Conservation (phyloP, 371 early-diverging fungal species). For the Zychaea mexicana region DNA sequence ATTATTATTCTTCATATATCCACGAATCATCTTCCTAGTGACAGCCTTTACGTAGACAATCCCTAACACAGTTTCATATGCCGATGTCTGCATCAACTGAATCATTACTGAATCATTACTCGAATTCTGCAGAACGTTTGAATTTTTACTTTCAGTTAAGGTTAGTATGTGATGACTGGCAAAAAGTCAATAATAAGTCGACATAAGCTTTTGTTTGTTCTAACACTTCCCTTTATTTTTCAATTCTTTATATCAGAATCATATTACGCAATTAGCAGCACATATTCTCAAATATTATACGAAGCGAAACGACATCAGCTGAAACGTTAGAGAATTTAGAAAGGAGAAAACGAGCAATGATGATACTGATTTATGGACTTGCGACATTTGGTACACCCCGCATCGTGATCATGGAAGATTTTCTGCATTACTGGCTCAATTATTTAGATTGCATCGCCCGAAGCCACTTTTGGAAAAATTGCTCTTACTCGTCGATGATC, state of each 20-base stretch:
- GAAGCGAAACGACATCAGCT: background rate
- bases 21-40: background rate
- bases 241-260: background rate
- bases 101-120: background rate
- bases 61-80: background rate
- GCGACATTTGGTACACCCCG: too few relatives aligned
- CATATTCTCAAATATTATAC: background rate
- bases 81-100: background rate
- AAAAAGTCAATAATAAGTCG: background rate
- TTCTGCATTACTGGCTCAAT: too few relatives aligned
- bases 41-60: background rate
- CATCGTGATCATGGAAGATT: too few relatives aligned
- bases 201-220: background rate
- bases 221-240: background rate
- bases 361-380: too few relatives aligned
- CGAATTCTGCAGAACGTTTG: background rate
- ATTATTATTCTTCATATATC: background rate
- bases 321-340: background rate
- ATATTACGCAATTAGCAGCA: background rate
- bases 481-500: too few relatives aligned
- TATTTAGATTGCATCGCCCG: too few relatives aligned
- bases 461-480: too few relatives aligned
- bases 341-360: too few relatives aligned
- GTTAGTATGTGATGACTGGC: background rate
- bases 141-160: background rate